Conservation (phyloP, 2,329 filamentous ascomycete genomes). For the Chaetomiaceae sp. region DNA sequence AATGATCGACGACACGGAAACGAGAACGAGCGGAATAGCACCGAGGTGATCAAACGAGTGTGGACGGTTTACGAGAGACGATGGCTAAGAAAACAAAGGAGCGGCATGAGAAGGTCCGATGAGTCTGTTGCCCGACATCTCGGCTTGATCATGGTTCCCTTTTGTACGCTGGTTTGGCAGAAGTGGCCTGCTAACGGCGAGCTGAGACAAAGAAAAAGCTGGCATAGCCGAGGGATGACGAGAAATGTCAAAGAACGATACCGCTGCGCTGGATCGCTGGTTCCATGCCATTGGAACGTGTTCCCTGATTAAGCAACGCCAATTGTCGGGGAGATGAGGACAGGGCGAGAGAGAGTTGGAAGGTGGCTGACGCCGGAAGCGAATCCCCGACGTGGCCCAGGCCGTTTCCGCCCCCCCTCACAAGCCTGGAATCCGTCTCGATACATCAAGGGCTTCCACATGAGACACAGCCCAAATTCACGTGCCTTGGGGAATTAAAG, state of each 20-base stretch:
- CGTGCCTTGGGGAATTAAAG: constrained; percentile 1
- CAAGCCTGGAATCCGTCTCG: constrained; percentile 21
- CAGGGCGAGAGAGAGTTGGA: constrained; percentile 13
- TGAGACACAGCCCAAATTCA: constrained; percentile 15
- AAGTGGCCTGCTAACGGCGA: constrained; percentile 11
- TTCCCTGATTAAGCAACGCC: constrained; percentile 9
- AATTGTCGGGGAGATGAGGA: not conserved
- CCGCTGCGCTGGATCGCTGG: constrained; percentile 13
- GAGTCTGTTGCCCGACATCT: constrained; percentile 15
- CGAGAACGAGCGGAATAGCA: constrained; percentile 9
- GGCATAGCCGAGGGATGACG: constrained; percentile 10
- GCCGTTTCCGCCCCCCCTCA: constrained; percentile 19
- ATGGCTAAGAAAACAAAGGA: constrained; percentile 24
- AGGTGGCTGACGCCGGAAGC: constrained; percentile 15
- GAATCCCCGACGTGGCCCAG: constrained; percentile 6
- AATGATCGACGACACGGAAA: not conserved
- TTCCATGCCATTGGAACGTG: constrained; percentile 16
- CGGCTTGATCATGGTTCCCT: not conserved
- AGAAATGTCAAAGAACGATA: constrained; percentile 20
- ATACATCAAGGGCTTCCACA: constrained; percentile 9
- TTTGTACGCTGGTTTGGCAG: constrained; percentile 6
- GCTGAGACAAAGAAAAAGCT: constrained; percentile 19
- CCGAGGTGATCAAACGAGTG: constrained; percentile 11
- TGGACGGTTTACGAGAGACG: constrained; percentile 11
- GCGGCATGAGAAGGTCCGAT: constrained; percentile 9